phyloP scores from a whole-genome alignment of 129 eudicot genomes.

The Arctium minus region DNA sequence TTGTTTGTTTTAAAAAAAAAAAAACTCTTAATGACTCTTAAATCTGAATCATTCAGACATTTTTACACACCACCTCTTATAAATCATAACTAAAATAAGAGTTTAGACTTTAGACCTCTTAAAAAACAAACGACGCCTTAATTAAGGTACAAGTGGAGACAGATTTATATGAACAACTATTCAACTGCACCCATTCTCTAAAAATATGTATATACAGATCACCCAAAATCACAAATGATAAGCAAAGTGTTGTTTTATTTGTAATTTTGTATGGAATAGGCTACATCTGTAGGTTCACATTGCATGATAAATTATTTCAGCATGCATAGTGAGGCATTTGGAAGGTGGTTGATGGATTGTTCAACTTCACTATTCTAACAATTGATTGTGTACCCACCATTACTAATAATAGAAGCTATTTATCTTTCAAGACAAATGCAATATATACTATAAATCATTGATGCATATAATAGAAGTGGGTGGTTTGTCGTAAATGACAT shows the following conservation, averaged over 20 bases:
- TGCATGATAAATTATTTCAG: conserved; percentile 4
- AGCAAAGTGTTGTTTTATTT: not conserved
- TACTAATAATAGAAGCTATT: not conserved
- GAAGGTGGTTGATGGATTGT: not conserved
- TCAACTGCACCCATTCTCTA: not conserved
- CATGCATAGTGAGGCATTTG: conserved; percentile 11
- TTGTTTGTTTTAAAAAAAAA: too few relatives aligned
- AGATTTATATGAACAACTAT: not conserved
- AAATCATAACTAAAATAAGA: too few relatives aligned
- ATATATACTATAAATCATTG: not conserved
- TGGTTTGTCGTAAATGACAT: not conserved
- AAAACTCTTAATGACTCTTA: too few relatives aligned
- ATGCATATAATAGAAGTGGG: not conserved
- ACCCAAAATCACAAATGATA: not conserved
- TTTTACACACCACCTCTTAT: too few relatives aligned
- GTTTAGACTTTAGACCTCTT: too few relatives aligned
- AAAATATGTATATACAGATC: not conserved
- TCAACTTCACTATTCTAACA: not conserved
- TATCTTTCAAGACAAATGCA: not conserved
- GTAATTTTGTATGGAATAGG: not conserved
- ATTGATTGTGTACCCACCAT: not conserved
- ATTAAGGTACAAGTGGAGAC: too few relatives aligned
- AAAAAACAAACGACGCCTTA: too few relatives aligned
- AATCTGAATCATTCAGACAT: too few relatives aligned
- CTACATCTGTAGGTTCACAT: conserved; percentile 5